Percentiles rank a stretch among this genome's conserved stretches.
These are phyloP conservation scores for Taphrina pruni DNA, from an alignment of 1,139 yeast genomes.

Conservation along the genomic window DNA sequence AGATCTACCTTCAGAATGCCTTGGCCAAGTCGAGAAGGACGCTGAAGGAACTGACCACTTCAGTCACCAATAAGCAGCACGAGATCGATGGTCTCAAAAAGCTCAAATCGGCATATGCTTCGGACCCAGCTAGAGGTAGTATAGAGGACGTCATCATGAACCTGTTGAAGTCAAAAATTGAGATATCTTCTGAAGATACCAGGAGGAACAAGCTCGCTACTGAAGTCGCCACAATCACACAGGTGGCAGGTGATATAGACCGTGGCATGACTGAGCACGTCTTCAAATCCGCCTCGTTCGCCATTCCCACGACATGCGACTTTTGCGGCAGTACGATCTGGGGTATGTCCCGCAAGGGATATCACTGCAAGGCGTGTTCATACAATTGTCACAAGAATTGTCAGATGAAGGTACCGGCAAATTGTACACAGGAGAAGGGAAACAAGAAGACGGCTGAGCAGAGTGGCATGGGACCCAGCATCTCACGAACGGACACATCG, in stretches of 20 bases:
- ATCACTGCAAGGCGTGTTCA: slow-evolving; percentile 47
- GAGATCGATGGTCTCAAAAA: slow-evolving; percentile 57
- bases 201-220: slow-evolving; percentile 77
- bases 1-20: slow-evolving; percentile 66
- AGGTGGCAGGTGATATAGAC: slow-evolving; percentile 72
- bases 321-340: slow-evolving; percentile 47
- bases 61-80: slow-evolving; percentile 60
- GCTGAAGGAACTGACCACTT: slow-evolving; percentile 57
- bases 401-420: slow-evolving; percentile 48
- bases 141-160: slow-evolving; percentile 60
- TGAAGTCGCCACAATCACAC: slow-evolving; percentile 85
- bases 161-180: slow-evolving; percentile 63
- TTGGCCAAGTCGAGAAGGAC: slow-evolving; percentile 60
- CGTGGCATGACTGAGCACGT: slow-evolving; percentile 47
- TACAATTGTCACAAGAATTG: slow-evolving; percentile 48
- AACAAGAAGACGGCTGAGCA: slow-evolving; percentile 39
- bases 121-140: slow-evolving; percentile 50
- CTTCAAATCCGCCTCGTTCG: slow-evolving; percentile 48
- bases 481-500: slow-evolving; percentile 24
- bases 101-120: slow-evolving; percentile 52
- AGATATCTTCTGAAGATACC: slow-evolving; percentile 76
- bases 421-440: slow-evolving; percentile 45
- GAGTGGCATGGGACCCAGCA: slow-evolving; percentile 21
- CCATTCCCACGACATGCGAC: slow-evolving; percentile 48
- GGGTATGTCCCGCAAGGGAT: slow-evolving; percentile 48